phyloP scores from a whole-genome alignment of 2,329 filamentous ascomycete species.

The Phialophora expanda region DNA sequence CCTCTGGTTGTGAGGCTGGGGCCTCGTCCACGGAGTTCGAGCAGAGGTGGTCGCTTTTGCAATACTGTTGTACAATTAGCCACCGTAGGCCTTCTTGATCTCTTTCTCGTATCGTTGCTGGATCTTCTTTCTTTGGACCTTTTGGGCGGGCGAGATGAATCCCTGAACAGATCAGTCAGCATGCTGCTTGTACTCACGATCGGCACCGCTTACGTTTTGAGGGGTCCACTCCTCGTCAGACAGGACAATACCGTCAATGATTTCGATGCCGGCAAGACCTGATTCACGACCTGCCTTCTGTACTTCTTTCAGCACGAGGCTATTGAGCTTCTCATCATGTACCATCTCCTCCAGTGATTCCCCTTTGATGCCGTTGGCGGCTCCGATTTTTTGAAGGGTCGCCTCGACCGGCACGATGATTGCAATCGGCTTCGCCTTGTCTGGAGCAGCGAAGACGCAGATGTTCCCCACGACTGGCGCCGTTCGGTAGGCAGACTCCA shows the following conservation, averaged over 20 bases:
- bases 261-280: slow-evolving; percentile 73
- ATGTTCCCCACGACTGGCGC: slow-evolving; percentile 80
- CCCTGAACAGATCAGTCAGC: slow-evolving; percentile 51
- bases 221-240: slow-evolving; percentile 89
- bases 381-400: slow-evolving; percentile 61
- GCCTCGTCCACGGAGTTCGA: background rate
- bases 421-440: slow-evolving; percentile 78
- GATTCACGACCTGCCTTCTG: slow-evolving; percentile 67
- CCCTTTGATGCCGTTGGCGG: slow-evolving; percentile 65
- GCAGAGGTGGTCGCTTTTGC: background rate
- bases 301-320: slow-evolving; percentile 71
- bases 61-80: slow-evolving; percentile 14
- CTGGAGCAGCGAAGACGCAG: slow-evolving; percentile 79
- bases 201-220: slow-evolving; percentile 63
- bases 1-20: background rate
- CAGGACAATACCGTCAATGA: slow-evolving; percentile 75
- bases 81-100: slow-evolving; percentile 64
- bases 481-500: slow-evolving; percentile 88
- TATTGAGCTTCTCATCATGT: slow-evolving; percentile 67
- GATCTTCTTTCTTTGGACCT: slow-evolving; percentile 73
- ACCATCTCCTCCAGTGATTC: slow-evolving; percentile 71
- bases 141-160: slow-evolving; percentile 72
- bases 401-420: slow-evolving; percentile 71
- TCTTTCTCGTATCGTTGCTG: slow-evolving; percentile 66
- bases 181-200: background rate